phyloP scores from a whole-genome alignment of 495 filamentous ascomycete genomes.

The Aspergillus heteromorphus region DNA sequence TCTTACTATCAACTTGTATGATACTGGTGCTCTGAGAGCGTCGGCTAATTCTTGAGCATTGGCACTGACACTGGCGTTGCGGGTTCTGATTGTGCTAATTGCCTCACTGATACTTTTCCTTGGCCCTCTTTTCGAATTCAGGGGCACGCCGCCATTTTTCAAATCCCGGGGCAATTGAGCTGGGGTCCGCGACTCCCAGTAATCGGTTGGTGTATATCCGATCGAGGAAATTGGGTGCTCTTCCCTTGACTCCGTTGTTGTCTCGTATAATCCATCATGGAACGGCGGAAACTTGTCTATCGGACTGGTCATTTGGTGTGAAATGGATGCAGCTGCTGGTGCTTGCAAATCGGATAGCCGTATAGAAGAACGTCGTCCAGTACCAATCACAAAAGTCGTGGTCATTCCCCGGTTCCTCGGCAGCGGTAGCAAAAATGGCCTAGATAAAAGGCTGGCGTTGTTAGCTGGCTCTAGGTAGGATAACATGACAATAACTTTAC shows the following conservation, averaged over 20 bases:
- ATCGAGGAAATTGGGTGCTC: slow-evolving; percentile 23
- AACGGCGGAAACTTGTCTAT: slow-evolving; percentile 43
- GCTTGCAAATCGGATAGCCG: slow-evolving; percentile 36
- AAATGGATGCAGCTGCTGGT: slow-evolving; percentile 22
- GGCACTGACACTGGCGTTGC: slow-evolving; percentile 77
- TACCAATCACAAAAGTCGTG: slow-evolving; percentile 41
- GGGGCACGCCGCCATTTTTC: slow-evolving; percentile 38
- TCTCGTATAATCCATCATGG: slow-evolving; percentile 30
- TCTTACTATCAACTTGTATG: slow-evolving; percentile 79
- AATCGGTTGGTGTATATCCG: slow-evolving; percentile 30
- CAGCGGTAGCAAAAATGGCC: not conserved
- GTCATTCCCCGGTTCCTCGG: slow-evolving; percentile 25
- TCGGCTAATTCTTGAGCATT: slow-evolving; percentile 92
- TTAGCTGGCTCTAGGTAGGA: not conserved
- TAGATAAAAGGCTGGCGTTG: not conserved
- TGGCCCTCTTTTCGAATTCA: slow-evolving; percentile 55
- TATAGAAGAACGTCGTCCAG: slow-evolving; percentile 41
- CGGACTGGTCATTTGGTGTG: slow-evolving; percentile 34
- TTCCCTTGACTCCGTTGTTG: slow-evolving; percentile 19
- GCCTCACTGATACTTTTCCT: slow-evolving; percentile 85
- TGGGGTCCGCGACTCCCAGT: slow-evolving; percentile 36
- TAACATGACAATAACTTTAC: not conserved
- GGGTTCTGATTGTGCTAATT: slow-evolving; percentile 68
- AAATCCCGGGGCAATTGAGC: slow-evolving; percentile 28
- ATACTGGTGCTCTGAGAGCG: slow-evolving; percentile 84